Evolutionary conservation across 768 basidiomycete genomes (phyloP), one percentile per base, ranked within the genome.

Genomic region (Leucocoprinus birnbaumii): DNA sequence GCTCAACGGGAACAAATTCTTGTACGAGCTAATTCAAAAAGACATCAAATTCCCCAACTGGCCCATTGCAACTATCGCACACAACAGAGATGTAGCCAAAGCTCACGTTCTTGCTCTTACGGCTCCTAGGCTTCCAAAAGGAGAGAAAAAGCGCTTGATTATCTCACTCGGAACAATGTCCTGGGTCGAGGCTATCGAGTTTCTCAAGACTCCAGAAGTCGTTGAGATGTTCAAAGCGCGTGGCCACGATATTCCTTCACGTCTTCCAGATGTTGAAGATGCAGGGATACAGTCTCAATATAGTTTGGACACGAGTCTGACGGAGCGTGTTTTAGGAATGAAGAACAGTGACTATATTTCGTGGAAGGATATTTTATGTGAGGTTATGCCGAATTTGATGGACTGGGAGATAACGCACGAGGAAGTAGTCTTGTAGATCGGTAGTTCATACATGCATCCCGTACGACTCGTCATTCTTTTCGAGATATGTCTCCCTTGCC

Each of bases 161-260:
- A 31, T 48, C 19, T 34, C 47, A 18, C 26, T 48, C 31, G 47
- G 47, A 31, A 48, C 47, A 13, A 48, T 48, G 47, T 31, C 47
- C 47, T 48, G 47, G 47, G 47, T 48, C 27, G 47, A 48, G 1
- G 47, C 47, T n/a, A 48, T 48, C 18, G 47, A 48, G 19, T 48
- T 48, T 18, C 47, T 48, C 47, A 48, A 48, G 47, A 27, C 26
- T 9, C 47, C 26, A 48, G 47, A 48, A 31, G 47, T 48, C 47
- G 27, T 48, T 16, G 47, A 26, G 2, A 48, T 31, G 35, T 31
- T 48, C 11, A 48, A 48, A 35, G 47, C 31, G 25, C 47, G 31
- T 31, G 31, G 6, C 4, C 47, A 48, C 21, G 27, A 48, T 35
- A 35, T 48, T n/a, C 6, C 11, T 11, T 5, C 31, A 31, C 5